Evolutionary conservation across 306 rosid species (phyloP).

Genomic region (Prunus davidiana): DNA sequence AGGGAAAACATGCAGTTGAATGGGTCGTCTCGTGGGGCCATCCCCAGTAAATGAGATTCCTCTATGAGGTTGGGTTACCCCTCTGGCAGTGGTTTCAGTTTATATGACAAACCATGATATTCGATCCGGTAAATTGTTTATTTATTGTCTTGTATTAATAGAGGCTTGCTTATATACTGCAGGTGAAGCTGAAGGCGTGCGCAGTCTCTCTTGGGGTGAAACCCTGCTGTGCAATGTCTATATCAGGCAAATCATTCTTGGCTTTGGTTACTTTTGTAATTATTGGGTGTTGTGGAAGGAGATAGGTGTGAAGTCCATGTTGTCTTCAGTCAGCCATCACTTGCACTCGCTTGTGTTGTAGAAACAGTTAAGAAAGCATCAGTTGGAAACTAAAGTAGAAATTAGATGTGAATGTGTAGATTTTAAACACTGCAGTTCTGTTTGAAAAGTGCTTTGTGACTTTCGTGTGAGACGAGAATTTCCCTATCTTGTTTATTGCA

Average conservation of each 20-base stretch:
- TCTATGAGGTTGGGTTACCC: conserved; percentile 23
- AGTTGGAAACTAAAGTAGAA: conserved; percentile 8
- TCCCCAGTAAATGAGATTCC: conserved; percentile 39
- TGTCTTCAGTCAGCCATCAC: conserved; percentile 25
- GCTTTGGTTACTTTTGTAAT: conserved; percentile 46
- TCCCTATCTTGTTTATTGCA: no score
- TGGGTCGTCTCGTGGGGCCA: conserved; percentile 44
- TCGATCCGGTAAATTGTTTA: background rate
- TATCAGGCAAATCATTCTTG: conserved; percentile 93
- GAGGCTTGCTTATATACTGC: conserved; percentile 25
- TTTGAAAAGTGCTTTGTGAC: background rate
- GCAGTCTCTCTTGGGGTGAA: conserved; percentile 25
- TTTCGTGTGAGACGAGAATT: background rate
- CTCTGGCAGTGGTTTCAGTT: conserved; percentile 23
- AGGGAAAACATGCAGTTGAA: conserved; percentile 45
- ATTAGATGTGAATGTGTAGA: conserved; percentile 15
- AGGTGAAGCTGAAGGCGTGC: conserved; percentile 44
- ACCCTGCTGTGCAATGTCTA: conserved; percentile 35
- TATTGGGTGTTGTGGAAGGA: conserved; percentile 28
- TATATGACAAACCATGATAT: conserved; percentile 3
- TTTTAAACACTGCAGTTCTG: background rate
- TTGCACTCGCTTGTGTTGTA: conserved; percentile 27
- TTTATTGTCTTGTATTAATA: conserved; percentile 14
- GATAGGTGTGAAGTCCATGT: conserved; percentile 24
- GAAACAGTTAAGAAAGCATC: conserved; percentile 18